Evolutionary conservation across 2,329 filamentous ascomycete species (phyloP).

Genomic region (Cercospora sojina): DNA sequence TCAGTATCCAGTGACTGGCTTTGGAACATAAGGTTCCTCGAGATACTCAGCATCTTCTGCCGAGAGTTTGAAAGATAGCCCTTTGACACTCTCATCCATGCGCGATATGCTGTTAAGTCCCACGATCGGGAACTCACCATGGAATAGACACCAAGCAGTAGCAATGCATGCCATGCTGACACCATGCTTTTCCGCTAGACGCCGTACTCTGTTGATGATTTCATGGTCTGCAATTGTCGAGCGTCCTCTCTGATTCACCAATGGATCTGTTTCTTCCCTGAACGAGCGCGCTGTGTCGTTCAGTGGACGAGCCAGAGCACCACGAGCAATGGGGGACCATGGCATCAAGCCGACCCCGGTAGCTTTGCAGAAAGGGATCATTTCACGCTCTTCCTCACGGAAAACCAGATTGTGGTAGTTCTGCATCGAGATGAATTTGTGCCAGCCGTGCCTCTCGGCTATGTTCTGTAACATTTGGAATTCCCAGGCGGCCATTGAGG

Average conservation of each 20-base stretch:
- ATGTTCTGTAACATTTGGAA: conserved; percentile 56
- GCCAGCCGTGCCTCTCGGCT: conserved; percentile 58
- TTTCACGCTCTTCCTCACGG: conserved; percentile 61
- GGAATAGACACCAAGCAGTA: conserved; percentile 40
- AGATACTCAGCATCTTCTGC: conserved; percentile 61
- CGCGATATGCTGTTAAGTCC: conserved; percentile 58
- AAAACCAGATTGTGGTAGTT: conserved; percentile 58
- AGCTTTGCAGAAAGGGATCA: conserved; percentile 51
- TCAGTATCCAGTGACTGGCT: conserved; percentile 9
- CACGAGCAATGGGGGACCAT: conserved; percentile 32
- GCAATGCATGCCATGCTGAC: conserved; percentile 31
- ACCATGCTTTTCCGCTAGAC: conserved; percentile 42
- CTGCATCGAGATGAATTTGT: conserved; percentile 62
- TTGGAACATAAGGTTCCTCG: conserved; percentile 56
- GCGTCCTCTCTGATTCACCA: conserved; percentile 22
- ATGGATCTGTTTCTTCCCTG: conserved; percentile 26
- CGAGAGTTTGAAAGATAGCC: conserved; percentile 48
- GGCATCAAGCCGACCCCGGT: conserved; percentile 52
- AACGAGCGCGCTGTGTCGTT: conserved; percentile 13
- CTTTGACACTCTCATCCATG: conserved; percentile 58
- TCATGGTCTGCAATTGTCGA: conserved; percentile 34
- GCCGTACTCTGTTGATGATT: conserved; percentile 43
- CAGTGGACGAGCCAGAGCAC: conserved; percentile 29
- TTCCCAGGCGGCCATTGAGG: conserved; percentile 54
- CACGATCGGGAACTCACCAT: conserved; percentile 58